phyloP scores from a whole-genome alignment of 2,329 filamentous ascomycete genomes.

The Falciphora oryzae region DNA sequence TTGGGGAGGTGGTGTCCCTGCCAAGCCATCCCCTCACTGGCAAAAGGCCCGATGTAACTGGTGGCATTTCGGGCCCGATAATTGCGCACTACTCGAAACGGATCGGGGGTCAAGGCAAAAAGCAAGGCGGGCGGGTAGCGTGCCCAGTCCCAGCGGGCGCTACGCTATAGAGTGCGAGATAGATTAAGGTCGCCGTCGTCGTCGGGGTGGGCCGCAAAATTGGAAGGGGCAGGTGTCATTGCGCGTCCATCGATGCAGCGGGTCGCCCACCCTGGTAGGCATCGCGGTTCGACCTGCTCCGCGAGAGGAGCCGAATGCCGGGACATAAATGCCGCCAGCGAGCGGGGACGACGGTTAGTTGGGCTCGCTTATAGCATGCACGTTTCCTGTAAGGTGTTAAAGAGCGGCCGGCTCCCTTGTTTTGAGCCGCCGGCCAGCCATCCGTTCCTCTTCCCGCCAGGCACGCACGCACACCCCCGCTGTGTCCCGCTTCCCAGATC shows the following conservation, averaged over 20 bases:
- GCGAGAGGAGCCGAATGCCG: not conserved
- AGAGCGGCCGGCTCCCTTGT: not conserved
- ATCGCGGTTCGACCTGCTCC: not conserved
- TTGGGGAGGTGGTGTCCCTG: too few relatives aligned
- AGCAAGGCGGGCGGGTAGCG: too few relatives aligned
- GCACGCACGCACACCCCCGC: too few relatives aligned
- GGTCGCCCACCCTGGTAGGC: too few relatives aligned
- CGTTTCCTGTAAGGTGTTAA: not conserved
- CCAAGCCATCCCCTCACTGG: too few relatives aligned
- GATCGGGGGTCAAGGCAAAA: too few relatives aligned
- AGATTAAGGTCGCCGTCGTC: too few relatives aligned
- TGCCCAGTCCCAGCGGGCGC: not conserved
- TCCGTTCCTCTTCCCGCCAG: not conserved
- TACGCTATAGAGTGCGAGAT: not conserved
- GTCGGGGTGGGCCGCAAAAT: not conserved
- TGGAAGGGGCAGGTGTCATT: not conserved
- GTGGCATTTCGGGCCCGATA: too few relatives aligned
- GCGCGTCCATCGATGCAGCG: not conserved
- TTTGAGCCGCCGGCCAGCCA: too few relatives aligned
- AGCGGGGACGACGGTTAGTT: not conserved
- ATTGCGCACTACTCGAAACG: too few relatives aligned
- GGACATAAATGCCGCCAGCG: not conserved
- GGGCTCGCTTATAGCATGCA: too few relatives aligned
- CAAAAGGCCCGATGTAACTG: too few relatives aligned
- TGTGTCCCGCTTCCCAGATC: not conserved